Evolutionary conservation across 176 grass and related monocot genomes (phyloP).

Genomic region (Triticum urartu): DNA sequence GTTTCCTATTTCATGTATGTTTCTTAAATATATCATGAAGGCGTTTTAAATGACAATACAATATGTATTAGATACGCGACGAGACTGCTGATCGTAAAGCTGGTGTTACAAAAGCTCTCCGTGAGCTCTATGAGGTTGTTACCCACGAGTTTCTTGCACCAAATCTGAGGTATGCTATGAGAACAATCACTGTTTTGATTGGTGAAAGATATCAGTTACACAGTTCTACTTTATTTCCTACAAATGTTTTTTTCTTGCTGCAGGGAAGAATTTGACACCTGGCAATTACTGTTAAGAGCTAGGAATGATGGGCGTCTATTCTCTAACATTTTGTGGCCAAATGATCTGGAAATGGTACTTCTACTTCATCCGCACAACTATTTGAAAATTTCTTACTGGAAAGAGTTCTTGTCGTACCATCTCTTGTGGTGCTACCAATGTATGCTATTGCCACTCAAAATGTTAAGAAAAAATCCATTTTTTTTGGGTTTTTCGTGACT

Average conservation of each 20-base stretch:
- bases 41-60: constrained; percentile 3
- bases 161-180: constrained; percentile 57
- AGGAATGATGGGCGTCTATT: constrained; percentile 77
- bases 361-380: constrained; percentile 23
- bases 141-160: constrained; percentile 80
- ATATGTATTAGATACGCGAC: constrained; percentile 64
- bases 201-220: not conserved
- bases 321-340: constrained; percentile 77
- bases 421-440: not conserved
- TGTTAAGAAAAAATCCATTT: not conserved
- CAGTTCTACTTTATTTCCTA: not conserved
- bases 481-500: not conserved
- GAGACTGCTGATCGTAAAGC: constrained; percentile 67
- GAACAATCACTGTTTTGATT: not conserved
- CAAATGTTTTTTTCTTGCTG: constrained; percentile 30
- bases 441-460: not conserved
- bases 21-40: not conserved
- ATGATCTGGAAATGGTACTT: constrained; percentile 73
- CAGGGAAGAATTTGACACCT: constrained; percentile 88
- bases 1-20: constrained; percentile 21
- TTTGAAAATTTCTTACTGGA: not conserved
- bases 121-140: constrained; percentile 79
- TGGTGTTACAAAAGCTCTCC: constrained; percentile 81
- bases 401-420: not conserved
- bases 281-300: constrained; percentile 77